A percentile compares a stretch with the other conserved stretches of the same genome.
These are phyloP conservation scores for Ensete ventricosum DNA, from an alignment of 176 grass and related monocot genomes.

Conservation along the genomic window DNA sequence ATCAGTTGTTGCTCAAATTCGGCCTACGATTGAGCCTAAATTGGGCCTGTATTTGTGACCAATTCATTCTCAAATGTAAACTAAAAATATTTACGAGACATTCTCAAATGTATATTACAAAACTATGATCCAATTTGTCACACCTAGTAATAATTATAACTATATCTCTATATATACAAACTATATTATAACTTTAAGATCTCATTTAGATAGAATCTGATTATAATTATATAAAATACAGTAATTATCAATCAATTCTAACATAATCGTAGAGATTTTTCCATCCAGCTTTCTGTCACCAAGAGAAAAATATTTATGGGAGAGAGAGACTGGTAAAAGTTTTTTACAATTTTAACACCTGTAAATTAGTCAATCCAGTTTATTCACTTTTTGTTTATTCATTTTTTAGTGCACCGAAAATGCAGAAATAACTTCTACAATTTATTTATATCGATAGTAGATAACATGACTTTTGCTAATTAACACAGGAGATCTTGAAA, in stretches of 20 bases:
- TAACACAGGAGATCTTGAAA: conserved; percentile 70
- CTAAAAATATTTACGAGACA: no score
- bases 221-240: not conserved
- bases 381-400: conserved; percentile 8
- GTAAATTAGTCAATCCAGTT: not conserved
- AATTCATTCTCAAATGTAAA: no score
- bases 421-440: not conserved
- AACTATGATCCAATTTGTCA: no score
- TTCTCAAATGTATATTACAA: no score
- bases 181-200: no score
- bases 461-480: not conserved
- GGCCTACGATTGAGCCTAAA: no score
- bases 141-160: no score
- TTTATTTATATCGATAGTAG: not conserved
- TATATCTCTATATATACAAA: no score
- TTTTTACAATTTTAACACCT: not conserved
- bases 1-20: no score
- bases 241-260: conserved; percentile 81
- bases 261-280: conserved; percentile 84
- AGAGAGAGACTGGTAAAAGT: conserved; percentile 48
- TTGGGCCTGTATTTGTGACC: no score
- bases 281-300: conserved; percentile 44
- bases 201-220: no score
- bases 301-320: conserved; percentile 73
- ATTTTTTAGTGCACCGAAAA: conserved; percentile 7